These are phyloP conservation scores for Exophiala sp. DNA, from an alignment of 2,329 filamentous ascomycete genomes.

Conservation along the genomic window DNA sequence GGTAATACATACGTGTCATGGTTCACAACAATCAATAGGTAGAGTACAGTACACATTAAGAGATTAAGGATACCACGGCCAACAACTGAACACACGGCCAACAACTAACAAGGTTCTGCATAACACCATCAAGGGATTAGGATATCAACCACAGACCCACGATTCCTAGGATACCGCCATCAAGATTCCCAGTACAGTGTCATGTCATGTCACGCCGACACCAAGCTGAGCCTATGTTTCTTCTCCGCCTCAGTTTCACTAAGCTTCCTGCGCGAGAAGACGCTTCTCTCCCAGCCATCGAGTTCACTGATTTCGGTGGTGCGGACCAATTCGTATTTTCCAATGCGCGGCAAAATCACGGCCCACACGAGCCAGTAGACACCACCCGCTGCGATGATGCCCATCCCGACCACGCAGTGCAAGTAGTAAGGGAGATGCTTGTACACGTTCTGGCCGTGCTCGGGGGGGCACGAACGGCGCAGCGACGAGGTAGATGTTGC, in stretches of 20 bases:
- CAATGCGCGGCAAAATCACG: conserved; percentile 41
- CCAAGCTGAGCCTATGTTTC: no score
- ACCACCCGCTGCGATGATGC: conserved; percentile 45
- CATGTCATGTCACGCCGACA: no score
- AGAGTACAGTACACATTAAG: no score
- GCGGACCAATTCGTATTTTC: conserved; percentile 49
- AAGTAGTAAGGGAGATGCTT: conserved; percentile 49
- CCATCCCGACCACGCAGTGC: conserved; percentile 50
- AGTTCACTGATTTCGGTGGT: conserved; percentile 49
- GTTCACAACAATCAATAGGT: no score
- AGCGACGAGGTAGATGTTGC: conserved; percentile 49
- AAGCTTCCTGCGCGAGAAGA: conserved; percentile 37
- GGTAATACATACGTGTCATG: no score
- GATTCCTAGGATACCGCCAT: no score
- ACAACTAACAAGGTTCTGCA: no score
- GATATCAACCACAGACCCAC: no score
- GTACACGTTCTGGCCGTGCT: conserved; percentile 46
- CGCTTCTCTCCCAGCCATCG: conserved; percentile 58
- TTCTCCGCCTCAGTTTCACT: neutral
- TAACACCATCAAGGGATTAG: no score
- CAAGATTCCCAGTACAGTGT: no score
- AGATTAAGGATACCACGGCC: no score
- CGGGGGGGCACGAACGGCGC: conserved; percentile 49
- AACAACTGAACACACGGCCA: no score
- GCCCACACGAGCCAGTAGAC: conserved; percentile 51